phyloP scores from a whole-genome alignment of 2,329 filamentous ascomycete species.

The Thelonectria olida region DNA sequence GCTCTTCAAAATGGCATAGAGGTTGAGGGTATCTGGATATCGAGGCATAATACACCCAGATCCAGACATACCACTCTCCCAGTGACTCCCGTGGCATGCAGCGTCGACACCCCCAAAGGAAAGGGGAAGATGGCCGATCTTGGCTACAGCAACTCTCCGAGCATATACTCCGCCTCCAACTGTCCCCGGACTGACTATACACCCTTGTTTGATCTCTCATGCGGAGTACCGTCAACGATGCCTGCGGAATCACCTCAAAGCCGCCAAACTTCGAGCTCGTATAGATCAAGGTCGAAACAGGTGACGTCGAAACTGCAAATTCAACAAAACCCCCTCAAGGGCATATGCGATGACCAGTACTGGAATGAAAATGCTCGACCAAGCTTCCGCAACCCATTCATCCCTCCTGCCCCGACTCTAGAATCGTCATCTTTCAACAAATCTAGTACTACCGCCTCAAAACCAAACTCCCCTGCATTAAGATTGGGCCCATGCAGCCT shows the following conservation, averaged over 20 bases:
- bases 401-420: conserved; percentile 17
- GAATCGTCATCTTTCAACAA: conserved; percentile 12
- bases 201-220: neutral
- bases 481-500: neutral
- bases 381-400: conserved; percentile 21
- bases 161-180: neutral
- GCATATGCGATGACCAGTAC: neutral
- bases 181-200: neutral
- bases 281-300: neutral
- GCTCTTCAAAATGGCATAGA: conserved; percentile 86
- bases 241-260: neutral
- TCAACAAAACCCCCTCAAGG: neutral
- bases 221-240: conserved; percentile 15
- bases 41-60: conserved; percentile 56
- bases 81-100: conserved; percentile 34
- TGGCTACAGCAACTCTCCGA: neutral
- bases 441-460: conserved; percentile 2
- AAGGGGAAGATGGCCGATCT: conserved; percentile 31
- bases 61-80: conserved; percentile 35
- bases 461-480: neutral
- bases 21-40: conserved; percentile 86
- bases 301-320: neutral
- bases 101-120: conserved; percentile 26
- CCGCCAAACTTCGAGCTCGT: neutral
- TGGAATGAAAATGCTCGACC: conserved; percentile 12